Percentiles rank a stretch among this genome's conserved stretches.
These are phyloP conservation scores for Didymella glomerata DNA, from an alignment of 2,329 filamentous ascomycete species.

Conservation along the genomic window DNA sequence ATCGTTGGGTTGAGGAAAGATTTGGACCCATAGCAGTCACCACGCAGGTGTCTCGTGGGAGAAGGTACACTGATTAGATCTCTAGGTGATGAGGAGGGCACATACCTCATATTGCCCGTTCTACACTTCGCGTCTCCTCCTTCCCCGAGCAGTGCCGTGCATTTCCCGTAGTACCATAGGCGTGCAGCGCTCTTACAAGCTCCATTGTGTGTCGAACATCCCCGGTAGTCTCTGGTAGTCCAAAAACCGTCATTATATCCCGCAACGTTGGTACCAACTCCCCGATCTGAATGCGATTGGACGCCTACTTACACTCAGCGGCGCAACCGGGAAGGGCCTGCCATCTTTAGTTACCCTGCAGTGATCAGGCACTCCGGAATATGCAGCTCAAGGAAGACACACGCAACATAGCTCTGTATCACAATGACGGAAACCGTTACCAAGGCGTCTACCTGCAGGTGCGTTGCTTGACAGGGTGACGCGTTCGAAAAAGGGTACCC, in stretches of 20 bases:
- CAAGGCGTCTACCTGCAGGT: conserved; percentile 34
- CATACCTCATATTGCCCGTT: conserved; percentile 25
- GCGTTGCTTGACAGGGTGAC: conserved; percentile 39
- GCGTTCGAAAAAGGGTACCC: conserved; percentile 25
- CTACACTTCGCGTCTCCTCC: conserved; percentile 34
- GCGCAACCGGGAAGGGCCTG: conserved; percentile 1
- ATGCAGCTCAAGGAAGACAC: conserved; percentile 7
- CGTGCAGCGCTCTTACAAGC: conserved; percentile 25
- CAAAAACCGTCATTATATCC: conserved; percentile 20
- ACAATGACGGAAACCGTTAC: conserved; percentile 25
- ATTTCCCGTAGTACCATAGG: conserved; percentile 23
- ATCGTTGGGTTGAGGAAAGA: background rate
- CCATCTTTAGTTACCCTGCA: conserved; percentile 8
- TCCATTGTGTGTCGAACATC: conserved; percentile 27
- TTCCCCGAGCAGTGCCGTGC: conserved; percentile 29
- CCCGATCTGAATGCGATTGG: conserved; percentile 6
- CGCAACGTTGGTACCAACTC: conserved; percentile 16
- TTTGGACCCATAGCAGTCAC: background rate
- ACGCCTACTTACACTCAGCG: background rate
- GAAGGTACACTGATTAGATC: background rate
- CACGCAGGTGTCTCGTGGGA: background rate
- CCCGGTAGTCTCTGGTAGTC: conserved; percentile 17
- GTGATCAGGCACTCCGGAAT: conserved; percentile 10
- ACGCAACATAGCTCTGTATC: conserved; percentile 24
- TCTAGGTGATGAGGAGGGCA: conserved; percentile 10